phyloP scores from a whole-genome alignment of 2,329 filamentous ascomycete genomes.

The Arthrobotrys pseudoclavata region DNA sequence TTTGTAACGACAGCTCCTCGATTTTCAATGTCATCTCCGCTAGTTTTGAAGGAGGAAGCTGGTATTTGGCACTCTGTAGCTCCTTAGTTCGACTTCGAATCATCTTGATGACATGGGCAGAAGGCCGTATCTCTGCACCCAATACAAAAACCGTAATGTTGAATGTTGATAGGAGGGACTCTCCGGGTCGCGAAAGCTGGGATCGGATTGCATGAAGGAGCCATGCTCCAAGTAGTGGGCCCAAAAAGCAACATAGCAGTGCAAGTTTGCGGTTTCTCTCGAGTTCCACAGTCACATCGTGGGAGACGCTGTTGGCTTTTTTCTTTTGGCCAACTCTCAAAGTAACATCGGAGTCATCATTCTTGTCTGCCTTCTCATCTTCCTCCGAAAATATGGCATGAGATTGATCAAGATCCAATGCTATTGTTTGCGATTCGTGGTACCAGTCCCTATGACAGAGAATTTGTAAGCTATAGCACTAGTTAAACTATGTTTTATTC shows the following conservation, averaged over 20 bases:
- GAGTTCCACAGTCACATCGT: constrained; percentile 73
- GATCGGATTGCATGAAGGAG: constrained; percentile 83
- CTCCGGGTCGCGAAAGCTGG: constrained; percentile 84
- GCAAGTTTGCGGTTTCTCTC: constrained; percentile 81
- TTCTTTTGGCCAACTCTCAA: constrained; percentile 64
- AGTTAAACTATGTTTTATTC: neutral
- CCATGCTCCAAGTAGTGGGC: constrained; percentile 83
- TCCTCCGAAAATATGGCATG: constrained; percentile 60
- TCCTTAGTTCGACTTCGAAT: constrained; percentile 83
- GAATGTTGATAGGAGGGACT: constrained; percentile 90
- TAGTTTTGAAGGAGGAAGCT: constrained; percentile 69
- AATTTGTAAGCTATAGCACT: neutral
- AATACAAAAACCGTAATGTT: constrained; percentile 92
- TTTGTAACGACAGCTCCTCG: constrained; percentile 74
- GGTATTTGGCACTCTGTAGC: constrained; percentile 79
- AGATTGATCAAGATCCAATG: constrained; percentile 51
- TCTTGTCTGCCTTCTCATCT: constrained; percentile 59
- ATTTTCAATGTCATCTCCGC: constrained; percentile 68
- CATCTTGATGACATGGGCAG: constrained; percentile 84
- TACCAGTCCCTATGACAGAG: constrained; percentile 69
- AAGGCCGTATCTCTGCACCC: constrained; percentile 85
- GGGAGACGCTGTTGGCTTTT: constrained; percentile 27
- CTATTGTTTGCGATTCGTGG: constrained; percentile 67
- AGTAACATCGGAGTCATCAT: constrained; percentile 67
- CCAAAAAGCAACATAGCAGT: constrained; percentile 81